Base-by-base conservation (phyloP, 2,329 filamentous ascomycete species). In the Microcyclospora tardicrescens region DNA sequence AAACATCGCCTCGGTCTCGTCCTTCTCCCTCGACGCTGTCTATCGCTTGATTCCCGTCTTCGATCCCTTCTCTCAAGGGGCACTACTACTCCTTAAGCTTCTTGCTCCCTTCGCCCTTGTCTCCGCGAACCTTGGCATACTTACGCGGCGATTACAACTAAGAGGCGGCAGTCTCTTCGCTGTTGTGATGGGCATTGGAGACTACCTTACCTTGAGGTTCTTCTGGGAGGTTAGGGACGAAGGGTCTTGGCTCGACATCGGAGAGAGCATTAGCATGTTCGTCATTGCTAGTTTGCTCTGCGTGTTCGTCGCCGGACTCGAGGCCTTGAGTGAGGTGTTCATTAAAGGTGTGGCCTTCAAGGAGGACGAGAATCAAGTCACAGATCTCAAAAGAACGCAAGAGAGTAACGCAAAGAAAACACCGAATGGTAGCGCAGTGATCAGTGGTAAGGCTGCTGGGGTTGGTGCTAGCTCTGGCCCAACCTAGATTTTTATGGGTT, bases 201-300 rank as follows among this genome's bases (percentile, higher is more conserved):
- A 98, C 57, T 76, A 94, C 36, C 71, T 96, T 58, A 96, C 91
- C 3, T 69, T 98, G 37, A 84, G 91, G 53, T 98, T 98, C 67
- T 98, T 98, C 64, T 98, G 84, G 77, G 84, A 94, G 52, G 91
- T 98, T 34, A 83, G 82, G 54, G 91, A 98, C 51, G 91, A 98
- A 58, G 91, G 91, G 0, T 91, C 82, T 15, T 98, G 91, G 91
- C 65, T 98, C 43, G 91, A 98, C 58, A 98, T 98, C 57, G 91
- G 91, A 27, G 93, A 85, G 19, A 95, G 85, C 3, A 98, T 98
- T 49, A 93, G 77, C 54, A 87, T 96, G 59, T 98, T 96, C 61
- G 77, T 79, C 44, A 96, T 98, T 63, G 89, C 86, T 13, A 95
- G 85, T 60, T 60, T 84, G 50, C 57, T 96, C 33, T 91, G 86